phyloP scores from a whole-genome alignment of 2,329 filamentous ascomycete species.

The Ophiocordyceps camponoti-leonardi region DNA sequence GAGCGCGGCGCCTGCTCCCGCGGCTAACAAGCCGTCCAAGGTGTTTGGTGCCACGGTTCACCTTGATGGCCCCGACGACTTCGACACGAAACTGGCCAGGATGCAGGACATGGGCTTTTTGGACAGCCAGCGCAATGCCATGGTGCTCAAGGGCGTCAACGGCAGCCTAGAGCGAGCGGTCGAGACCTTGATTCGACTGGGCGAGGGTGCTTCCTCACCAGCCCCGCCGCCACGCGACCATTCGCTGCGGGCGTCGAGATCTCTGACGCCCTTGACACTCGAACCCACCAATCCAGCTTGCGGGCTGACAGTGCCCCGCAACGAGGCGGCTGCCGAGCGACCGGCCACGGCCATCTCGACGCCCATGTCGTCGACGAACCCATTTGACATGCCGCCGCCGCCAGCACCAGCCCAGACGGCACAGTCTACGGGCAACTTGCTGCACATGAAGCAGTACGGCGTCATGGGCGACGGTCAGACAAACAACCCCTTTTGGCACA shows the following conservation, averaged over 20 bases:
- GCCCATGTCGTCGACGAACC: slow-evolving; percentile 48
- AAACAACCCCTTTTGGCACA: slow-evolving; percentile 59
- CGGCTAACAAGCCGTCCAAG: slow-evolving; percentile 47
- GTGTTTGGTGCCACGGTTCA: slow-evolving; percentile 54
- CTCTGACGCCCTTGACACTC: slow-evolving; percentile 35
- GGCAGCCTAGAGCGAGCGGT: slow-evolving; percentile 77
- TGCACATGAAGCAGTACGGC: slow-evolving; percentile 36
- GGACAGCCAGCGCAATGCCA: slow-evolving; percentile 65
- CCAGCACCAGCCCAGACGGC: slow-evolving; percentile 41
- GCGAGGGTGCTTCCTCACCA: slow-evolving; percentile 41
- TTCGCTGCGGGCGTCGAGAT: slow-evolving; percentile 29
- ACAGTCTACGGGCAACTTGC: slow-evolving; percentile 45
- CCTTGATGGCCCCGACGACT: slow-evolving; percentile 33
- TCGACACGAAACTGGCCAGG: slow-evolving; percentile 59
- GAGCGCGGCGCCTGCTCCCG: slow-evolving; percentile 4
- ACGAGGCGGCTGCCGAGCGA: slow-evolving; percentile 12
- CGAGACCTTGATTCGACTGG: slow-evolving; percentile 67
- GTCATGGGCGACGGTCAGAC: slow-evolving; percentile 23
- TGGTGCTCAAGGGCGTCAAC: slow-evolving; percentile 65
- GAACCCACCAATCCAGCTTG: slow-evolving; percentile 13
- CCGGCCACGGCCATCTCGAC: slow-evolving; percentile 23
- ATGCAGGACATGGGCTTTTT: slow-evolving; percentile 84
- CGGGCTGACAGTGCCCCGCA: slow-evolving; percentile 16
- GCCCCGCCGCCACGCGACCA: slow-evolving; percentile 25
- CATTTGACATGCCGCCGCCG: slow-evolving; percentile 45